Evolutionary conservation across 1,284 basidiomycete genomes (phyloP).

Genomic region (Cutaneotrichosporon sp.): DNA sequence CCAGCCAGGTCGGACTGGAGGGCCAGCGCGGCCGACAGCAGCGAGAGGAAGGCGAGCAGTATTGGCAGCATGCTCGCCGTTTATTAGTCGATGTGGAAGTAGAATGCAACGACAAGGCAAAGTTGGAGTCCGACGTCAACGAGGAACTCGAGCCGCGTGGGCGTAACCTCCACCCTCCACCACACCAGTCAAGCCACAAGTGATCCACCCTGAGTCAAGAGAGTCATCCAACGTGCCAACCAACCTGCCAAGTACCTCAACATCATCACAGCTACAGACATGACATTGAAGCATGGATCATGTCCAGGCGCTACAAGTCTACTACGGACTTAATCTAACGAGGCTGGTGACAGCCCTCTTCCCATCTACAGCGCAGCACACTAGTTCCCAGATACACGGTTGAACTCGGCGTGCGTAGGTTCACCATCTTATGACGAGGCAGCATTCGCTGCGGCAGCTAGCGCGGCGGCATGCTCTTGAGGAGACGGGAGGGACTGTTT

Average conservation of each 20-base stretch:
- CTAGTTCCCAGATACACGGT: slow-evolving; percentile 30
- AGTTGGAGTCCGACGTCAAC: background rate
- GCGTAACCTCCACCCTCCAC: slow-evolving; percentile 7
- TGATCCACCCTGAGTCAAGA: background rate
- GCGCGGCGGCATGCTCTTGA: slow-evolving; percentile 3
- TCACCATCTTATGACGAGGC: background rate
- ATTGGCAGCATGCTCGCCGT: slow-evolving; percentile 8
- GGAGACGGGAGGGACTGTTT: slow-evolving; percentile 5
- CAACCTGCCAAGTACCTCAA: background rate
- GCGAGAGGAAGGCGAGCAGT: slow-evolving; percentile 15
- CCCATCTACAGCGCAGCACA: slow-evolving; percentile 3
- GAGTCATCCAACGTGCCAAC: background rate
- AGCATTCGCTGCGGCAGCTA: slow-evolving; percentile 5
- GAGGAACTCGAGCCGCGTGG: background rate
- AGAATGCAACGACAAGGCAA: background rate
- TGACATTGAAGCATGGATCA: background rate
- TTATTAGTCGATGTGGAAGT: background rate
- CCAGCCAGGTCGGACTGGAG: slow-evolving; percentile 60
- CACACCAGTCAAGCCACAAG: background rate
- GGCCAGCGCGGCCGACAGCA: slow-evolving; percentile 13
- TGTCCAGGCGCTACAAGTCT: slow-evolving; percentile 8
- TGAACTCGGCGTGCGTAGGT: too few relatives aligned
- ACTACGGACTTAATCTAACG: background rate
- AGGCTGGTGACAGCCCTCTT: background rate
- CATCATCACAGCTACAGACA: slow-evolving; percentile 1